These are phyloP conservation scores for Pseudoneurospora amorphoporcata DNA, from an alignment of 495 filamentous ascomycete species.

Conservation along the genomic window DNA sequence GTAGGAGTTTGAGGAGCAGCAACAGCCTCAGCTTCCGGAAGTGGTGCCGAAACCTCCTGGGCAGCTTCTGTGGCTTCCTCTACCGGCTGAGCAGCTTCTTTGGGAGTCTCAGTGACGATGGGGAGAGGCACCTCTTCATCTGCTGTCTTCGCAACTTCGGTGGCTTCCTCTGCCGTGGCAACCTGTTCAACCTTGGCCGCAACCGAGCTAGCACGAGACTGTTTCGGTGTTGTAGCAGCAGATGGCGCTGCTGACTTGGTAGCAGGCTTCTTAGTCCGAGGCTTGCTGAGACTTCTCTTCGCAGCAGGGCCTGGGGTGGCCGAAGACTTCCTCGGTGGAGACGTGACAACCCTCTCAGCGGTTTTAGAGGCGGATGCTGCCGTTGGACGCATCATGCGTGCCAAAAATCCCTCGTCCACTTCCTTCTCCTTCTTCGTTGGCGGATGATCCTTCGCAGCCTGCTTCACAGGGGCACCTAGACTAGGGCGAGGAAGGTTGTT, in stretches of 20 bases:
- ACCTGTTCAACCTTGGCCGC: constrained; percentile 11
- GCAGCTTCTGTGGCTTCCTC: constrained; percentile 19
- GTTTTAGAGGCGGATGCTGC: constrained; percentile 67
- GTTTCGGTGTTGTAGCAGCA: not conserved
- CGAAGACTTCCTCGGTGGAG: constrained; percentile 29
- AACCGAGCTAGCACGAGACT: constrained; percentile 9
- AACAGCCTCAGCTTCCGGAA: not conserved
- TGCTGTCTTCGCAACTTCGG: not conserved
- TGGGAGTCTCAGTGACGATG: constrained; percentile 1
- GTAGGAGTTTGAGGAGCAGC: not conserved
- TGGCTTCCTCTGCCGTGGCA: constrained; percentile 17
- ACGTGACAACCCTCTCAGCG: constrained; percentile 51
- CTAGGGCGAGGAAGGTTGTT: constrained; percentile 36
- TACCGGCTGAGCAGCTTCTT: constrained; percentile 15
- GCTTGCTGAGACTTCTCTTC: constrained; percentile 7
- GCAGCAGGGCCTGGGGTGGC: constrained; percentile 12
- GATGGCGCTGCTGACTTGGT: constrained; percentile 8
- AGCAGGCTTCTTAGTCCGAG: constrained; percentile 19
- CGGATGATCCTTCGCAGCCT: constrained; percentile 29
- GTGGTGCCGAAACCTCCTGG: constrained; percentile 3
- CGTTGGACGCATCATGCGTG: constrained; percentile 89
- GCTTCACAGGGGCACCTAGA: constrained; percentile 40
- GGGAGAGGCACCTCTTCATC: not conserved
- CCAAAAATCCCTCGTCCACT: constrained; percentile 69
- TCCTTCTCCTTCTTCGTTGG: constrained; percentile 32